A percentile compares a stretch with the other conserved stretches of the same genome.
These are phyloP conservation scores for Mortierella sp. DNA, from an alignment of 371 early-diverging fungal species.

Conservation along the genomic window DNA sequence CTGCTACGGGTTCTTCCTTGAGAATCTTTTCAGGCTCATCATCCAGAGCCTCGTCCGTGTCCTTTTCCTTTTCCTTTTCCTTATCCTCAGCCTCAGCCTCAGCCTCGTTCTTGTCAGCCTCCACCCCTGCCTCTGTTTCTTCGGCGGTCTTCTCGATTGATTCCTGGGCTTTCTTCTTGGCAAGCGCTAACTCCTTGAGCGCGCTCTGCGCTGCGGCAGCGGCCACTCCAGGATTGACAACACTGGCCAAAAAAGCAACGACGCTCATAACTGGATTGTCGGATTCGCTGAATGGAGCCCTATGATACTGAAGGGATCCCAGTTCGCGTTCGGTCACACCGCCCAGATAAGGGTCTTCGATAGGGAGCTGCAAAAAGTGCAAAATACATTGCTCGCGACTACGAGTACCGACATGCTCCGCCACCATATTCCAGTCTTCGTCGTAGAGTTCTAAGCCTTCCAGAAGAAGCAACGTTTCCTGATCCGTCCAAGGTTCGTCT, in stretches of 20 bases:
- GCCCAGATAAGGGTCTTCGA: conserved; percentile 89
- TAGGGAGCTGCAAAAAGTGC: conserved; percentile 96
- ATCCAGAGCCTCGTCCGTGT: conserved; percentile 12
- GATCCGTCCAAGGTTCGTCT: conserved; percentile 90
- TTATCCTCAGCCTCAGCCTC: conserved; percentile 2
- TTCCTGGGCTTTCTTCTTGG: conserved; percentile 22
- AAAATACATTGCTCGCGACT: conserved; percentile 95
- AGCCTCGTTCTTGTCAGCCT: conserved; percentile 13
- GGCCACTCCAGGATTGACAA: conserved; percentile 95
- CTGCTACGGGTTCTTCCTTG: too few species aligned
- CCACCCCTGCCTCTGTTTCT: conserved; percentile 42
- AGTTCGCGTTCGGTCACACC: conserved; percentile 51
- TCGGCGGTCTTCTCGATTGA: conserved; percentile 5
- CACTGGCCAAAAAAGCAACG: conserved; percentile 93
- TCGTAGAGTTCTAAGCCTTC: conserved; percentile 97
- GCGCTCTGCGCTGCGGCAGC: conserved; percentile 88
- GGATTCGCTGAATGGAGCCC: conserved; percentile 84
- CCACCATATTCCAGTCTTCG: conserved; percentile 97
- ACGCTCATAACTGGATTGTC: conserved; percentile 98
- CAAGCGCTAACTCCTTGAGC: conserved; percentile 60
- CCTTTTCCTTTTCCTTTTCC: conserved; percentile 8
- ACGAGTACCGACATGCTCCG: conserved; percentile 94
- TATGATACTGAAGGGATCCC: conserved; percentile 71
- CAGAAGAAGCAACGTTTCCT: conserved; percentile 93
- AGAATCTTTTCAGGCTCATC: too few species aligned